Evolutionary conservation across 2,329 filamentous ascomycete genomes (phyloP).

Genomic region (Leptographium flavum): DNA sequence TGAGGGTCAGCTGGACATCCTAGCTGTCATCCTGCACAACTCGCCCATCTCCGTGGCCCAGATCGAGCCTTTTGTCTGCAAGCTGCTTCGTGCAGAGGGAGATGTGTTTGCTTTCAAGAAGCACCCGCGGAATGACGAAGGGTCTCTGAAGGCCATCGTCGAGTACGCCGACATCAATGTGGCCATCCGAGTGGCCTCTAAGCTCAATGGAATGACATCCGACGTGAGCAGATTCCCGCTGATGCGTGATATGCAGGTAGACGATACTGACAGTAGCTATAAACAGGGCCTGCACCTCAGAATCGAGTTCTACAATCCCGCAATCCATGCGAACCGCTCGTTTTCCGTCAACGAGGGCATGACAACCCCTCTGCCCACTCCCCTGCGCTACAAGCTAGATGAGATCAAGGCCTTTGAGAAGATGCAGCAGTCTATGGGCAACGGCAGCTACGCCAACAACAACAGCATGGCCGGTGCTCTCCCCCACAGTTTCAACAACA

Average conservation of each 20-base stretch:
- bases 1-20: constrained; percentile 41
- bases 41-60: constrained; percentile 6
- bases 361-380: constrained; percentile 11
- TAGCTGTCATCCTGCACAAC: constrained; percentile 19
- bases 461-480: no score
- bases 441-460: no score
- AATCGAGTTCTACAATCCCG: constrained; percentile 7
- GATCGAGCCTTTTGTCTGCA: constrained; percentile 24
- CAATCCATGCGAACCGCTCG: constrained; percentile 5
- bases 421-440: not conserved
- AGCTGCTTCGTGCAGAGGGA: constrained; percentile 30
- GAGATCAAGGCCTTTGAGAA: not conserved
- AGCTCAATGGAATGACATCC: constrained; percentile 23
- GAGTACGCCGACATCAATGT: constrained; percentile 38
- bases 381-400: constrained; percentile 8
- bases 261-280: not conserved
- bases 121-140: constrained; percentile 24
- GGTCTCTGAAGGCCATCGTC: constrained; percentile 30
- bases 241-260: no score
- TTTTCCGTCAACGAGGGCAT: constrained; percentile 4
- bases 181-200: constrained; percentile 25
- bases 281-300: constrained; percentile 10
- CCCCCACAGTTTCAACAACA: no score
- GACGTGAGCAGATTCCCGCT: constrained; percentile 18
- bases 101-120: constrained; percentile 37